These are phyloP conservation scores for Claviceps humidiphila DNA, from an alignment of 2,329 filamentous ascomycete species.

Conservation along the genomic window DNA sequence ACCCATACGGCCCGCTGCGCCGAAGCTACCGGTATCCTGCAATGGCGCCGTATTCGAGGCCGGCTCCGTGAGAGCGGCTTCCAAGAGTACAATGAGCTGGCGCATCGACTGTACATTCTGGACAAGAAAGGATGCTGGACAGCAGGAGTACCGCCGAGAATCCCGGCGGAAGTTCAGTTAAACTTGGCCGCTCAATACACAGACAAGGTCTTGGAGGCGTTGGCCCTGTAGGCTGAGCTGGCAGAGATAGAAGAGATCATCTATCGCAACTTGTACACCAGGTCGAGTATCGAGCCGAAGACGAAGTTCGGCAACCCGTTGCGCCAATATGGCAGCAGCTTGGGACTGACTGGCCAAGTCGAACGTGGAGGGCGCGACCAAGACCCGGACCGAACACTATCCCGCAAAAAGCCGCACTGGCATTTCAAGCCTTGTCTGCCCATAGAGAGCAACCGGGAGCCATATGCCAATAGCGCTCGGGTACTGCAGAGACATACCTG, in stretches of 20 bases:
- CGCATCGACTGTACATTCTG: not conserved
- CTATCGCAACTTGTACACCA: not conserved
- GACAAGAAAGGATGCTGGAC: not conserved
- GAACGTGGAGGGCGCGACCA: not conserved
- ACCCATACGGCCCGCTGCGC: not conserved
- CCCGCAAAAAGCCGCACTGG: not conserved
- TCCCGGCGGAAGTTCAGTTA: not conserved
- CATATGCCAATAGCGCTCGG: not conserved
- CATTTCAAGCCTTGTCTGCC: not conserved
- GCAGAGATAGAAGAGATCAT: not conserved
- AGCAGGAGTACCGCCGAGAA: not conserved
- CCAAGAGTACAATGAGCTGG: not conserved
- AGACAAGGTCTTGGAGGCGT: not conserved
- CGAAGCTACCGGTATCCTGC: not conserved
- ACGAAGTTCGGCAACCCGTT: not conserved
- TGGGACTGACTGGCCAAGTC: not conserved
- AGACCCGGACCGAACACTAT: not conserved
- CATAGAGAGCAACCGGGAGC: not conserved
- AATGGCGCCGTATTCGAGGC: not conserved
- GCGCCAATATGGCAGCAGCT: not conserved
- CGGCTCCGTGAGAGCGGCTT: not conserved
- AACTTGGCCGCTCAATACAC: not conserved
- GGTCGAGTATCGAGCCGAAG: not conserved
- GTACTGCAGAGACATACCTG: not conserved
- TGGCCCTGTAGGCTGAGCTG: not conserved